Percentiles rank a stretch among this genome's conserved stretches.
Evolutionary conservation across 164 flowering plant species (phyloP).

Genomic region (Tetrastigma voinierianum): DNA sequence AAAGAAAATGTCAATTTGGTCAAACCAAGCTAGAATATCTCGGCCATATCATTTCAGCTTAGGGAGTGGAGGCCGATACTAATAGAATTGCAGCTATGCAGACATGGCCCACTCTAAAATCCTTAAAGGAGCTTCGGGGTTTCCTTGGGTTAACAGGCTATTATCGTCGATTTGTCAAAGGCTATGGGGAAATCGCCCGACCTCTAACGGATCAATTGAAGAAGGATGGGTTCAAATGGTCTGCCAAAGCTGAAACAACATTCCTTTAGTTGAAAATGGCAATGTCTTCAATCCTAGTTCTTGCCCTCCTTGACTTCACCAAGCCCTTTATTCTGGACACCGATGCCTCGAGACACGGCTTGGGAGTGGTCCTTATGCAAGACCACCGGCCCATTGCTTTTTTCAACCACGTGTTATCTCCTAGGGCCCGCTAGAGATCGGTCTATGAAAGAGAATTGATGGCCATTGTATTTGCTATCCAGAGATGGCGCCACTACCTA

Average conservation of each 20-base stretch:
- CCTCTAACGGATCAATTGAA: slow-evolving; percentile 2
- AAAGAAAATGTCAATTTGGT: not conserved
- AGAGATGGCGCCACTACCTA: not conserved
- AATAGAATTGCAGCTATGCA: not conserved
- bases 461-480: no score
- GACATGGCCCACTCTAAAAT: not conserved
- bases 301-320: slow-evolving; percentile 5
- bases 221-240: slow-evolving; percentile 10
- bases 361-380: slow-evolving; percentile 6
- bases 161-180: slow-evolving; percentile 6
- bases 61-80: no score
- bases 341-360: slow-evolving; percentile 8
- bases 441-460: not conserved
- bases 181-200: not conserved
- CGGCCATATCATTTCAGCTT: not conserved
- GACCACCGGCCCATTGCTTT: slow-evolving; percentile 1
- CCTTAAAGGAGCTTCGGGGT: slow-evolving; percentile 7
- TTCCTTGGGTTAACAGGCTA: slow-evolving; percentile 13
- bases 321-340: not conserved
- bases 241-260: not conserved
- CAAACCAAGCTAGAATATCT: not conserved
- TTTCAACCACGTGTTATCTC: not conserved
- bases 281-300: not conserved
- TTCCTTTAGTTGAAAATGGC: slow-evolving; percentile 1
- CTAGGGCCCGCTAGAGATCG: no score